Evolutionary conservation across 2,329 filamentous ascomycete genomes (phyloP), one percentile per base, ranked within the genome.

Genomic region (Fusarium bactridioides): DNA sequence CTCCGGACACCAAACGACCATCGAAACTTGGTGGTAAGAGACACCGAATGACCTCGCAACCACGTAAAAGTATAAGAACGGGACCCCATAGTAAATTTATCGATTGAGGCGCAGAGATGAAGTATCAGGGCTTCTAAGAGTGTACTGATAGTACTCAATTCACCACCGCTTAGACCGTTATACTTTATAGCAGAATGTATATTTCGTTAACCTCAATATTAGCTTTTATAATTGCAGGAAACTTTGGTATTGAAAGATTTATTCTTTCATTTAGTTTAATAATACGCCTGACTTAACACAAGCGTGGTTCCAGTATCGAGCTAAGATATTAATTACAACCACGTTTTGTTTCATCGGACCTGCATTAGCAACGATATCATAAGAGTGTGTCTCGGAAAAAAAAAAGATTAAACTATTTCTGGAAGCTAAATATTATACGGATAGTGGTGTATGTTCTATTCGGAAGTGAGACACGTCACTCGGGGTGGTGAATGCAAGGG

Each of bases 371-470:
- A 16, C 9, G 1, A 18, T 35, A 35, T 35, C 9, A 16, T 35
- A 10, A 35, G 16, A 35, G 9, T 35, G 9, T 35, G 1, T 35
- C 16, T 35, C 9, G 31, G 5, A 18, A 10, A 33, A 4, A 35
- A 16, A 35, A 15, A 16, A 10, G 33, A 5, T 5, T 35, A 35
- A 18, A 35, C 5, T 15, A 35, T 5, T 35, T 0, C 33, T 35
- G 0, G 33, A 18, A 35, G 33, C 9, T 0, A 9, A 18, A 16
- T 18, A 35, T 0, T 0, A 0, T 10, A 5, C 33, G 2, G 33
- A 0, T 35, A 10, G 0, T 35, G 1, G 33, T 35, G 16, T 35
- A 0, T 35, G 18, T 35, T 18, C 33, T 35, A 35, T 35, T 35
- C 16, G 16, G 1, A 1, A 1, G 1, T 35, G 33, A 35, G 33